phyloP scores from a whole-genome alignment of 108 stramenopile species.

The Cyclotella distinguenda region DNA sequence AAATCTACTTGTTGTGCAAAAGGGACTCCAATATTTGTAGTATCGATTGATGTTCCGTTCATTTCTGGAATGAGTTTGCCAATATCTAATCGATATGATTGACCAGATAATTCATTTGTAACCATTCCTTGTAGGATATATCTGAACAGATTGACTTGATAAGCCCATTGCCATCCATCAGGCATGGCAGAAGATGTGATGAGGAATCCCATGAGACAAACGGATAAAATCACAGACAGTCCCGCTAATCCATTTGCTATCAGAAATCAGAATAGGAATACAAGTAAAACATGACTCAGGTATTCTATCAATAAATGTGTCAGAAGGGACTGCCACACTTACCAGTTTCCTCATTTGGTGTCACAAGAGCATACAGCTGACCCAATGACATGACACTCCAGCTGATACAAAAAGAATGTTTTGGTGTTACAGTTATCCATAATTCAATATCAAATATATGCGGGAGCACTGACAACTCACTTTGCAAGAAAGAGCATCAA shows the following conservation, averaged over 20 bases:
- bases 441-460: background rate
- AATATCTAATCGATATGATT: slow-evolving; percentile 33
- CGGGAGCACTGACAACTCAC: background rate
- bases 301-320: background rate
- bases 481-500: slow-evolving; percentile 43
- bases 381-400: slow-evolving; percentile 46
- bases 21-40: too few relatives aligned
- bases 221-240: slow-evolving; percentile 38
- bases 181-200: slow-evolving; percentile 46
- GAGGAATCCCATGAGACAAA: slow-evolving; percentile 47
- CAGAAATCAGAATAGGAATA: background rate
- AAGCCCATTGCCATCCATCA: slow-evolving; percentile 39
- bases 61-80: slow-evolving; percentile 25
- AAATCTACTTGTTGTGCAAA: too few relatives aligned
- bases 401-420: background rate
- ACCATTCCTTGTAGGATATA: slow-evolving; percentile 52
- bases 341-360: slow-evolving; percentile 49
- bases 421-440: background rate
- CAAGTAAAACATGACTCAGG: background rate
- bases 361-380: slow-evolving; percentile 44
- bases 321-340: background rate
- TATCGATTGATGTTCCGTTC: background rate
- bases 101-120: slow-evolving; percentile 43
- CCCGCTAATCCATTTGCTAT: slow-evolving; percentile 46
- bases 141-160: slow-evolving; percentile 39